Evolutionary conservation across 179 eudicot genomes (phyloP).

Genomic region (Nepenthes alata): DNA sequence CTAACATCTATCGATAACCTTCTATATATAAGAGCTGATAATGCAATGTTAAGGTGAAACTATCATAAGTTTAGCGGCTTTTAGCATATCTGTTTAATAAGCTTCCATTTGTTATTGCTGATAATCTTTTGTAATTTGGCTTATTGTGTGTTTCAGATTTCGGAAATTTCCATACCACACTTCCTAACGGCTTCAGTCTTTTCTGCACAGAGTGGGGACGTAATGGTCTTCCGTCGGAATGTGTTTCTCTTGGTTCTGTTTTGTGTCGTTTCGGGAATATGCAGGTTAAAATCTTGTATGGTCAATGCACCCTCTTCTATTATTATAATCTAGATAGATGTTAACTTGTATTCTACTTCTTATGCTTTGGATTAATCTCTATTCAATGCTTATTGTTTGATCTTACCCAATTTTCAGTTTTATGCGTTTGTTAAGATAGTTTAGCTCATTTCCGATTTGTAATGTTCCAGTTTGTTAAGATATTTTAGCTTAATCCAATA

Average conservation of each 20-base stretch:
- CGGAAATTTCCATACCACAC: slow-evolving; percentile 94
- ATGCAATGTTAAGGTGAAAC: not conserved
- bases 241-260: slow-evolving; percentile 50
- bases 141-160: slow-evolving; percentile 42
- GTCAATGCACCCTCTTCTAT: slow-evolving; percentile 39
- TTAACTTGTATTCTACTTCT: not conserved
- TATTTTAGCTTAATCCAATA: not conserved
- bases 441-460: not conserved
- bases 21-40: not conserved
- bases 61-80: slow-evolving; percentile 2
- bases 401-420: too few relatives aligned
- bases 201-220: slow-evolving; percentile 76
- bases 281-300: slow-evolving; percentile 97
- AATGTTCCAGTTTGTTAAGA: not conserved
- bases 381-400: too few relatives aligned
- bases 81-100: not conserved
- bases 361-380: too few relatives aligned
- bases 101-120: slow-evolving; percentile 1
- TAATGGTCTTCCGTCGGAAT: slow-evolving; percentile 51
- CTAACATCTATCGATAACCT: not conserved
- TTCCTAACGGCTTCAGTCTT: slow-evolving; percentile 95
- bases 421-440: not conserved
- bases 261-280: slow-evolving; percentile 75
- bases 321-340: slow-evolving; percentile 14
- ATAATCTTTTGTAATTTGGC: slow-evolving; percentile 6